Base-by-base conservation (phyloP, 441 rosid species). In the Eruca vesicaria region DNA sequence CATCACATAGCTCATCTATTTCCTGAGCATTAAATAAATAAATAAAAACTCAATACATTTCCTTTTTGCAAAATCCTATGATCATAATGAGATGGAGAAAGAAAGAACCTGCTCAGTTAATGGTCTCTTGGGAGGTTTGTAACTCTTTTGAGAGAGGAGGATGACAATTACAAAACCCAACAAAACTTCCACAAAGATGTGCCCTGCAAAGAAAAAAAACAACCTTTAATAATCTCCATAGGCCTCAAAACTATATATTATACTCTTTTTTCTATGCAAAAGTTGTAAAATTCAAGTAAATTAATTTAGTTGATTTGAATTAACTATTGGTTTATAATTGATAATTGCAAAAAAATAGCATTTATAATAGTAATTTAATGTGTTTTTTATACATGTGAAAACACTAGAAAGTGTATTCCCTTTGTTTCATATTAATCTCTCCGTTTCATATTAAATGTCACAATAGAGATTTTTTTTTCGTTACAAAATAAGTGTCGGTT, bases 121-220 rank as follows among this genome's bases (percentile, higher is more conserved):
- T 1, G 98, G 99, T 36, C 96, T 83, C 76, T 93, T 92, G 26
- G 98, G 99, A 14, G 91, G 99, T 79, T 91, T 95, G 84, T 89
- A 95, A 78, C 98, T 95, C 78, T 95, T 91, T 66, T 85, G 89
- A 57, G 92, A 84, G 61, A 95, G 87, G 14, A 94, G 86, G 78
- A 87, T 83, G 26, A 94, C 82, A 77, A 95, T 95, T 53, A 89
- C 96, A 71, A 88, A 87, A 64, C 91, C 71, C 70, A 92, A 96
- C 80, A 92, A 78, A n/a, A 81, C 89, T 84, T 92, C 99, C 61
- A 95, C 84, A 68, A 92, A 85, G 19, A 89, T 78, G 81, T 92
- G 98, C 56, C 97, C 97, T 94, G 72, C 6, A 48, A 21, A 57
- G 71, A 5, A 71, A 4, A 9, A 45, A 26, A 50, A 74, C 6